Base-by-base conservation (phyloP, 148 eudicot genomes). In the Vaccinium macrocarpon region DNA sequence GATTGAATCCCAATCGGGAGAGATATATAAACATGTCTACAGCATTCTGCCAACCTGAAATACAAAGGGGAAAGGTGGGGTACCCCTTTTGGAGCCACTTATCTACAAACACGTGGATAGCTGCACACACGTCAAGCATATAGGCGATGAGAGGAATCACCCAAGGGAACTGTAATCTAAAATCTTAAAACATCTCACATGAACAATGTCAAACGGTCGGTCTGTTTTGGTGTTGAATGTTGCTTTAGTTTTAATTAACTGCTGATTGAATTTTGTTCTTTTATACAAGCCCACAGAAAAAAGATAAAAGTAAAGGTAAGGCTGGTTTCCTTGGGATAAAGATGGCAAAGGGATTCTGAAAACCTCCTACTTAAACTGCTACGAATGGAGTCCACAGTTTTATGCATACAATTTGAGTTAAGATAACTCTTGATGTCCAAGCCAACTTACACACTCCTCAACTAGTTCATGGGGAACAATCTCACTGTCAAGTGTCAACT, bases 201-300 rank as follows among this genome's bases (percentile, higher is more conserved):
- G 77, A 73, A 73, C 25, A 74, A 74, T 19, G 23, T 18, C 50
- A 74, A 38, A 15, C 4, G 25, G 27, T 35, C 38, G 38, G 38
- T 74, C 25, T 74, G 78, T 74, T 74, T 74, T 74, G 12, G 68
- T 9, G 4, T 62, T 62, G 25, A 62, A 27, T 62, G 68, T n/a
- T 62, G 27, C 68, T 62, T 62, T 62, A 21, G 27, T 73, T 15
- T 18, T 73, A 51, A 73, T 18, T 73, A 51, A 73, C 27, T 74
- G 12, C 21, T 74, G 4, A 42, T 42, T 1, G 52, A 15, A 74
- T 74, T 38, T 18, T 74, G 51, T 74, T 8, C 23, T 8, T 42
- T 74, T 74, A 6, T 8, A 74, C 78, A 38, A 74, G 51, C 78
- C 51, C 52, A 74, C 52, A 42, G 78, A 73, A 73, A 73, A 73